Conservation (phyloP, 805 yeast genomes). For the Yamadazyma kitorensis region DNA sequence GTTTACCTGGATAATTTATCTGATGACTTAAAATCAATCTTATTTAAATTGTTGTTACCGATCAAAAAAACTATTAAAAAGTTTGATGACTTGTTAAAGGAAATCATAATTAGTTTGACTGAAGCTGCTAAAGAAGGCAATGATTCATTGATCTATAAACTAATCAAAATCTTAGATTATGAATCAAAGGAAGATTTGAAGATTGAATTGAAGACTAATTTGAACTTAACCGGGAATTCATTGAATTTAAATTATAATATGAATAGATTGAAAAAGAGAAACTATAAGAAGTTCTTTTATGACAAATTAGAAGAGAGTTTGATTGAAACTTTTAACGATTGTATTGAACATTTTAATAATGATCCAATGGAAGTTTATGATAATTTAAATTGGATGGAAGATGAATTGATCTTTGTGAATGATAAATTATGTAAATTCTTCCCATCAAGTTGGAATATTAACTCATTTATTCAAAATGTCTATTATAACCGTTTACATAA, state of each 20-base stretch:
- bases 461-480: conserved; percentile 55
- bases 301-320: conserved; percentile 58
- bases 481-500: conserved; percentile 67
- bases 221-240: conserved; percentile 20
- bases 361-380: conserved; percentile 61
- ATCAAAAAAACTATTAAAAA: conserved; percentile 46
- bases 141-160: conserved; percentile 60
- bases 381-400: conserved; percentile 78
- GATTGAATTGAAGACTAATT: conserved; percentile 27
- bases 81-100: conserved; percentile 63
- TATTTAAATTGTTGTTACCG: conserved; percentile 53
- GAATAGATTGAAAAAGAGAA: conserved; percentile 43
- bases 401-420: conserved; percentile 68
- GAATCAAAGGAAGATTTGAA: conserved; percentile 80
- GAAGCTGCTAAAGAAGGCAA: conserved; percentile 75
- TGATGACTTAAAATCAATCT: conserved; percentile 67
- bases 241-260: conserved; percentile 24
- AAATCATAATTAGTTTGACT: conserved; percentile 64
- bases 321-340: conserved; percentile 62
- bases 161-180: conserved; percentile 72
- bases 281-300: conserved; percentile 61
- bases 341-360: conserved; percentile 50
- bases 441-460: conserved; percentile 75
- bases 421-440: conserved; percentile 56
- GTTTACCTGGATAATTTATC: conserved; percentile 46